Percentiles rank a stretch among this genome's conserved stretches.
Evolutionary conservation across 2,329 filamentous ascomycete species (phyloP).

Genomic region (Aspergillus sp.): DNA sequence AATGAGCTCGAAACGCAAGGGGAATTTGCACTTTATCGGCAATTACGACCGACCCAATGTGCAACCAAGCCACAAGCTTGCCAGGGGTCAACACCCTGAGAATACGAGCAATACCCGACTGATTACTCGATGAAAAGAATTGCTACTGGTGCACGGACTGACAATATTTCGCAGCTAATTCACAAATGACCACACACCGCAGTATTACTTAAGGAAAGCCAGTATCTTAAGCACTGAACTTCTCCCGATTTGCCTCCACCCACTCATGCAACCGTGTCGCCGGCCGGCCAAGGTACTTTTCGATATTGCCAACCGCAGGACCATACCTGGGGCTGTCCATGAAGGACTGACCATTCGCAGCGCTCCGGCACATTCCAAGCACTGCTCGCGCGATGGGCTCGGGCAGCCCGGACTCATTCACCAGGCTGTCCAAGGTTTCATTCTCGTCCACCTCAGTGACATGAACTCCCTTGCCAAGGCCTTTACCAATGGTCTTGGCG

Average conservation of each 20-base stretch:
- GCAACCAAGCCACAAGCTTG: too few relatives aligned
- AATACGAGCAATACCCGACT: too few relatives aligned
- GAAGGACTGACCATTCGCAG: not conserved
- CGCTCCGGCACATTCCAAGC: not conserved
- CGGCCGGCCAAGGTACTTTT: conserved; percentile 34
- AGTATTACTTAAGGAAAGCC: too few relatives aligned
- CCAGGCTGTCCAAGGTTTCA: not conserved
- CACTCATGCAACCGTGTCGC: conserved; percentile 37
- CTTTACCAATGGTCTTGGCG: conserved; percentile 8
- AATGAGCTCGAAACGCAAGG: too few relatives aligned
- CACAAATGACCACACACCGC: too few relatives aligned
- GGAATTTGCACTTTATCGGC: too few relatives aligned
- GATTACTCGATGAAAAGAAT: too few relatives aligned
- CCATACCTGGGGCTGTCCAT: not conserved
- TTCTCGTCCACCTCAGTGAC: not conserved
- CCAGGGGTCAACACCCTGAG: too few relatives aligned
- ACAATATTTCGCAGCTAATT: too few relatives aligned
- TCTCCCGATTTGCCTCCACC: conserved; percentile 34
- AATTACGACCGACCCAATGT: too few relatives aligned
- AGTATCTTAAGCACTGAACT: conserved; percentile 16
- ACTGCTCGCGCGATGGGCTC: not conserved
- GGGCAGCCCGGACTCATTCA: not conserved
- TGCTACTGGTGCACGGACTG: too few relatives aligned
- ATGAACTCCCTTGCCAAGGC: not conserved
- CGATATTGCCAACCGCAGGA: conserved; percentile 32